phyloP scores from a whole-genome alignment of 257 asterid species.

The Salvia splendens region DNA sequence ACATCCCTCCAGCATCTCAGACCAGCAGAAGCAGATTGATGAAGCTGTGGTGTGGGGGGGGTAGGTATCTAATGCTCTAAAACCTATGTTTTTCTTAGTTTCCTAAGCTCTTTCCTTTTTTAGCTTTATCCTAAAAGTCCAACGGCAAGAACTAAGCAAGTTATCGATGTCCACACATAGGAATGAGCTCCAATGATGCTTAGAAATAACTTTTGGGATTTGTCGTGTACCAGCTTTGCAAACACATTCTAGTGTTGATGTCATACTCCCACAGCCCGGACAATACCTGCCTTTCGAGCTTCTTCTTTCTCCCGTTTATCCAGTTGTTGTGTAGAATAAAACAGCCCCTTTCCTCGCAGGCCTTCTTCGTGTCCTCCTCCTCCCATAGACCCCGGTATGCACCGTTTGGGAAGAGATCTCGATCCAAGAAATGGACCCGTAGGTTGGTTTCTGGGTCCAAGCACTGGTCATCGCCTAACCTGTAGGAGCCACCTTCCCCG shows the following conservation, averaged over 20 bases:
- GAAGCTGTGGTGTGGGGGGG: constrained; percentile 15
- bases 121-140: constrained; percentile 40
- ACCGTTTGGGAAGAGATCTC: constrained; percentile 86
- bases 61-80: constrained; percentile 10
- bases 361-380: constrained; percentile 49
- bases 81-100: background rate
- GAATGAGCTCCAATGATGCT: constrained; percentile 26
- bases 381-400: constrained; percentile 78
- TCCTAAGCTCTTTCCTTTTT: constrained; percentile 33
- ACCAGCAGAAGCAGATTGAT: constrained; percentile 21
- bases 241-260: constrained; percentile 70
- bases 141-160: constrained; percentile 49
- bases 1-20: constrained; percentile 52
- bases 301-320: constrained; percentile 73
- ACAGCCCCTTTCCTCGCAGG: constrained; percentile 61
- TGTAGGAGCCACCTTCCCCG: constrained; percentile 75
- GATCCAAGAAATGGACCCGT: constrained; percentile 67
- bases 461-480: constrained; percentile 67
- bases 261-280: constrained; percentile 92
- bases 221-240: constrained; percentile 56
- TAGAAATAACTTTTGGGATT: constrained; percentile 51
- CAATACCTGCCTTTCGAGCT: constrained; percentile 71
- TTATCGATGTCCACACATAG: constrained; percentile 21
- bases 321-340: constrained; percentile 78
- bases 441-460: constrained; percentile 69